Percentiles rank a stretch among this genome's conserved stretches.
Conservation (phyloP, 176 grass and related monocot species). For the Avena insularis region DNA sequence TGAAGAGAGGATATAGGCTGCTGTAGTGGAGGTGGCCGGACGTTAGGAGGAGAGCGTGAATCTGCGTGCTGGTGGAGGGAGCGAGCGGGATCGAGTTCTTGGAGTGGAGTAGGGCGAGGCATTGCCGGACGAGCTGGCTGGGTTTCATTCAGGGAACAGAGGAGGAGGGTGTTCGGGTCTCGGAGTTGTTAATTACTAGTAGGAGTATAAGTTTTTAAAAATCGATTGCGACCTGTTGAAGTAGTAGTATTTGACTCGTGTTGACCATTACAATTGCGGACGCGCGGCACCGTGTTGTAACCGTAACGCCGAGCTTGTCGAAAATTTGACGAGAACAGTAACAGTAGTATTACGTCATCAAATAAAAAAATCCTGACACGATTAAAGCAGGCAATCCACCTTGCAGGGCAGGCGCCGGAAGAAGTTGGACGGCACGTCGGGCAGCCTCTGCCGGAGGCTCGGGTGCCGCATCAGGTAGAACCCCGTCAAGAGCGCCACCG, state of each 20-base stretch:
- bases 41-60: slow-evolving; percentile 60
- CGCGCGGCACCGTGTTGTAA: background rate
- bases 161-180: background rate
- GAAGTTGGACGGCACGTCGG: slow-evolving; percentile 65
- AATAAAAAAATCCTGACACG: background rate
- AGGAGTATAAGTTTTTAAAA: background rate
- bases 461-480: slow-evolving; percentile 84
- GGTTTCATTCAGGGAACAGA: slow-evolving; percentile 30
- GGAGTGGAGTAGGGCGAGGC: slow-evolving; percentile 51
- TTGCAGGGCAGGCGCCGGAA: slow-evolving; percentile 72
- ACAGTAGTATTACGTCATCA: no score
- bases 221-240: background rate
- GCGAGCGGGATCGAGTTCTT: slow-evolving; percentile 41
- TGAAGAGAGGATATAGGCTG: slow-evolving; percentile 27
- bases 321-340: background rate
- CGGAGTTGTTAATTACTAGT: no score
- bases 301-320: background rate
- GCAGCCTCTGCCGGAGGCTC: slow-evolving; percentile 57
- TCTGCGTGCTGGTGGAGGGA: slow-evolving; percentile 31
- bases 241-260: background rate
- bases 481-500: slow-evolving; percentile 59
- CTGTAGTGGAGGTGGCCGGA: slow-evolving; percentile 45
- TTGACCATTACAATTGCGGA: background rate
- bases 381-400: slow-evolving; percentile 73
- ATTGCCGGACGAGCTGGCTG: slow-evolving; percentile 40